phyloP scores from a whole-genome alignment of 2,329 filamentous ascomycete species.

The Fusarium tupiense region DNA sequence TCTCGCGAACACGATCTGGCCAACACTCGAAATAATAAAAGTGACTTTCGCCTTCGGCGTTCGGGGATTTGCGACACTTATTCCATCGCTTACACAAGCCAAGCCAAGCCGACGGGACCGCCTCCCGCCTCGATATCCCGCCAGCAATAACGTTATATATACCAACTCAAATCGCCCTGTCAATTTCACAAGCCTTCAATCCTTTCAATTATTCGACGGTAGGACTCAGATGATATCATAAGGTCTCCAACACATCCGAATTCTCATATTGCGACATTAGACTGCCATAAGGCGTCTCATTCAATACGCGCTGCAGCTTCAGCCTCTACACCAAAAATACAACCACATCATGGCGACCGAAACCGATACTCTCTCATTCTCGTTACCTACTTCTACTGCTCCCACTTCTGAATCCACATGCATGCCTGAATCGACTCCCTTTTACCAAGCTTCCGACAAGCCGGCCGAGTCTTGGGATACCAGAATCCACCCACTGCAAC shows the following conservation, averaged over 20 bases:
- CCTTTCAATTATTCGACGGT: neutral
- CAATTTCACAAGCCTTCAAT: neutral
- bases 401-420: slow-evolving; percentile 46
- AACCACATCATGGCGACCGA: slow-evolving; percentile 45
- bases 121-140: slow-evolving; percentile 9
- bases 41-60: slow-evolving; percentile 22
- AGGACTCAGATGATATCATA: slow-evolving; percentile 28
- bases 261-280: neutral
- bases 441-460: slow-evolving; percentile 20
- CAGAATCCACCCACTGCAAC: slow-evolving; percentile 31
- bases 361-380: slow-evolving; percentile 47
- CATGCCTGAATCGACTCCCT: slow-evolving; percentile 32
- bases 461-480: slow-evolving; percentile 46
- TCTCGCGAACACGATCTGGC: neutral
- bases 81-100: slow-evolving; percentile 35
- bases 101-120: slow-evolving; percentile 15
- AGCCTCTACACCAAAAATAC: neutral
- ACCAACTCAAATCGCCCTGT: neutral
- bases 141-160: neutral
- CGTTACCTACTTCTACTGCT: slow-evolving; percentile 46
- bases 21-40: neutral
- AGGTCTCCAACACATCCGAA: neutral
- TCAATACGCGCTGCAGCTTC: neutral
- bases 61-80: slow-evolving; percentile 32
- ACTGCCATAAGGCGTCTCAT: slow-evolving; percentile 17